Evolutionary conservation across 495 filamentous ascomycete genomes (phyloP).

Genomic region (Penicillium dipodomyicola): DNA sequence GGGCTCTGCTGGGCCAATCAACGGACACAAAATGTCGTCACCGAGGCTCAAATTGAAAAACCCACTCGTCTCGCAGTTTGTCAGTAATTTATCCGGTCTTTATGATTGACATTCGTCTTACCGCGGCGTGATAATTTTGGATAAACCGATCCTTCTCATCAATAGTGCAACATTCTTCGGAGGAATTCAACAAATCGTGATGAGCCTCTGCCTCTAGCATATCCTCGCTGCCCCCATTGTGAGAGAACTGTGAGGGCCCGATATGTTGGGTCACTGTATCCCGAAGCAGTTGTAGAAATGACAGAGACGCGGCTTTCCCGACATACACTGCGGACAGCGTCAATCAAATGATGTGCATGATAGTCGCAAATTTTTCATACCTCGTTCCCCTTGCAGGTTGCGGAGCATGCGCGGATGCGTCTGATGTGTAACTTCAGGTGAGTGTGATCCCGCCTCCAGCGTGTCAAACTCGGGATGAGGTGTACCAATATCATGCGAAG

Average conservation of each 20-base stretch:
- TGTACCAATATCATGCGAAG: constrained; percentile 1
- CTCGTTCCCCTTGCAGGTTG: constrained; percentile 38
- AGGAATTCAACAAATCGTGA: constrained; percentile 27
- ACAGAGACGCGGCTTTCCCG: constrained; percentile 42
- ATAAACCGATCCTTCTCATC: constrained; percentile 29
- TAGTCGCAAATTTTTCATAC: constrained; percentile 14
- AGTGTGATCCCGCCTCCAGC: constrained; percentile 20
- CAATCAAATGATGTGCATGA: not conserved
- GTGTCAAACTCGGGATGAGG: constrained; percentile 8
- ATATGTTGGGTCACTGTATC: constrained; percentile 44
- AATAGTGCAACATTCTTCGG: constrained; percentile 23
- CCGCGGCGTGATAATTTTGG: constrained; percentile 30
- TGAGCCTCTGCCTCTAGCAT: constrained; percentile 44
- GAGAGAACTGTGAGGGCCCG: constrained; percentile 43
- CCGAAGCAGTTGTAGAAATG: constrained; percentile 42
- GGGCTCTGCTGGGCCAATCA: constrained; percentile 12
- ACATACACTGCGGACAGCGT: constrained; percentile 32
- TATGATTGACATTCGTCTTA: constrained; percentile 20
- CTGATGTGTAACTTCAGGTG: constrained; percentile 35
- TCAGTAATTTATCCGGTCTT: not conserved
- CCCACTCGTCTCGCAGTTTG: constrained; percentile 30
- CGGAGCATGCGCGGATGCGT: constrained; percentile 41
- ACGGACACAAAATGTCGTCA: constrained; percentile 4
- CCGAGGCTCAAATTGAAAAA: constrained; percentile 29
- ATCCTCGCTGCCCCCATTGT: constrained; percentile 39